Conservation (phyloP, 169 alveolate species). For the Theileria parva region DNA sequence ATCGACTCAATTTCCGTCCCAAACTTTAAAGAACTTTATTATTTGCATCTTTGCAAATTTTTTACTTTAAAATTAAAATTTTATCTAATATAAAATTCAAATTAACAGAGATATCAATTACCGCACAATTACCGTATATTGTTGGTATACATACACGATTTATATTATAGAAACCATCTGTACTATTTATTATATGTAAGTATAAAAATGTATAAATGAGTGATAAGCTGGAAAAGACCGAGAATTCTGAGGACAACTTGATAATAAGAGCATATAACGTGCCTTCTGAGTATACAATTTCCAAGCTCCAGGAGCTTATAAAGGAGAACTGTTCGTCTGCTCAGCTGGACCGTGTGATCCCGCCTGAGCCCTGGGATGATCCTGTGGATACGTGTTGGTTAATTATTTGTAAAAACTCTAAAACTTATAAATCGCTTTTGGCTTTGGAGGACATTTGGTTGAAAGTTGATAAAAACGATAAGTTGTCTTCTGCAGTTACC, state of each 20-base stretch:
- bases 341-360: slow-evolving; percentile 2
- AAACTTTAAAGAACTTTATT: neutral
- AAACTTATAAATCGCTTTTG: slow-evolving; percentile 22
- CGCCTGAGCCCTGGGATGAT: slow-evolving; percentile 59
- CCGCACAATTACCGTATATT: neutral
- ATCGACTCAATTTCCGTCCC: neutral
- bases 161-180: neutral
- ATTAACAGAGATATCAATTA: neutral
- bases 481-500: slow-evolving; percentile 28
- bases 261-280: slow-evolving; percentile 55
- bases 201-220: neutral
- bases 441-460: slow-evolving; percentile 35
- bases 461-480: neutral
- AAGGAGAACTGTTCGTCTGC: neutral
- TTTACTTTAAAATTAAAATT: too few relatives aligned
- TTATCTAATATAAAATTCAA: neutral
- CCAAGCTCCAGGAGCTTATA: slow-evolving; percentile 25
- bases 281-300: slow-evolving; percentile 31
- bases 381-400: slow-evolving; percentile 26
- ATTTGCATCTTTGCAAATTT: neutral
- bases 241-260: neutral
- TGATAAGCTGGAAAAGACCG: neutral
- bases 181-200: too few relatives aligned
- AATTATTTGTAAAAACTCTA: slow-evolving; percentile 14
- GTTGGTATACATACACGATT: neutral